Conservation (phyloP, 1,139 yeast genomes). For the Pichia inconspicua region DNA sequence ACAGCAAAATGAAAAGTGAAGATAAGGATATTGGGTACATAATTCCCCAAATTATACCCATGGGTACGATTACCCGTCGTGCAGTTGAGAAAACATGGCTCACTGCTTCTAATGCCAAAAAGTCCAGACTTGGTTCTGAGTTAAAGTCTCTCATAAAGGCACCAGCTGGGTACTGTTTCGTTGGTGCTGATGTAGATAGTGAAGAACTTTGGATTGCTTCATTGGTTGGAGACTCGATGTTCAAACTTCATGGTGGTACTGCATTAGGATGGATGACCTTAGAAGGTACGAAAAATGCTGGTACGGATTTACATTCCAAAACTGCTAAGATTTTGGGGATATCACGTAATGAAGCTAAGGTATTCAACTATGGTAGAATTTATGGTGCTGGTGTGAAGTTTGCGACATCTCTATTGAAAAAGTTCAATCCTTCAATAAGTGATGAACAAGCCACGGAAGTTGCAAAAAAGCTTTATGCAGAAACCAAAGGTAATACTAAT, state of each 20-base stretch:
- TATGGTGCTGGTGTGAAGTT: constrained; percentile 96
- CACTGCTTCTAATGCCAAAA: constrained; percentile 91
- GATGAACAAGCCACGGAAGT: constrained; percentile 61
- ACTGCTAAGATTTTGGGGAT: constrained; percentile 89
- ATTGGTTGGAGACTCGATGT: constrained; percentile 83
- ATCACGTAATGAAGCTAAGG: constrained; percentile 84
- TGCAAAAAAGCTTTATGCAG: constrained; percentile 63
- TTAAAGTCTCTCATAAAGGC: constrained; percentile 80
- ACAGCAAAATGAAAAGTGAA: constrained; percentile 10
- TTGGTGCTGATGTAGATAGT: constrained; percentile 98
- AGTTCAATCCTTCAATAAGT: constrained; percentile 66
- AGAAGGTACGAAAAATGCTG: constrained; percentile 86
- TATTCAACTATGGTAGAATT: constrained; percentile 93
- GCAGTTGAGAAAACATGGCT: constrained; percentile 98
- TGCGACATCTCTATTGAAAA: constrained; percentile 73
- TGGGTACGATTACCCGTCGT: constrained; percentile 95
- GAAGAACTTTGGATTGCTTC: constrained; percentile 99
- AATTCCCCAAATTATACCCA: constrained; percentile 73
- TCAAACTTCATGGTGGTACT: constrained; percentile 88
- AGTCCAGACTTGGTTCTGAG: constrained; percentile 83
- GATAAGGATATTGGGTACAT: constrained; percentile 54
- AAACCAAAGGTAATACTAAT: constrained; percentile 68
- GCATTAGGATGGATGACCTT: constrained; percentile 99
- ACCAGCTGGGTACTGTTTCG: constrained; percentile 83
- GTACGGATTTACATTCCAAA: constrained; percentile 91